Conservation (phyloP, 208 protist species). For the Herpetomonas tarakana region DNA sequence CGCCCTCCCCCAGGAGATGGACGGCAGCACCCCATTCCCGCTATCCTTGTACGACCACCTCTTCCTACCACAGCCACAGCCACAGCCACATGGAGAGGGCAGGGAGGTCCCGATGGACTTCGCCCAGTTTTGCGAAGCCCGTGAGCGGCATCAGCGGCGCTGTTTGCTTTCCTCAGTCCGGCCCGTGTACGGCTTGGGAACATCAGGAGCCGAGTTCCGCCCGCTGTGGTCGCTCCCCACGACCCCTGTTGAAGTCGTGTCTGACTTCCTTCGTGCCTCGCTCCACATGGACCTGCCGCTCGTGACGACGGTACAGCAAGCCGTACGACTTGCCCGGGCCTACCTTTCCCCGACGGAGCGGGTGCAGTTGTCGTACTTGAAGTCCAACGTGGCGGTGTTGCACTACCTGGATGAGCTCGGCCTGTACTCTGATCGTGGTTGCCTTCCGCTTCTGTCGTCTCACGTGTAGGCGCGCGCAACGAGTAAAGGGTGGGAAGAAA, state of each 20-base stretch:
- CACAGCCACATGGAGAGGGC: too few species aligned
- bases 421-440: slow-evolving; percentile 35
- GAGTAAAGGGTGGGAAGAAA: slow-evolving; percentile 5
- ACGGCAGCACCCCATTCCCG: not conserved
- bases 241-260: slow-evolving; percentile 70
- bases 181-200: slow-evolving; percentile 2
- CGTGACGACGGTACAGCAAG: slow-evolving; percentile 63
- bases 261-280: slow-evolving; percentile 71
- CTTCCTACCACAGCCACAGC: too few species aligned
- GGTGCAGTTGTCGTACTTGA: not conserved
- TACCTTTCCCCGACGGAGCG: slow-evolving; percentile 73
- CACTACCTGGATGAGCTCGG: slow-evolving; percentile 61
- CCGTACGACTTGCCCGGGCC: slow-evolving; percentile 66
- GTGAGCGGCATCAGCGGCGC: not conserved
- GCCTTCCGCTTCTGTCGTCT: slow-evolving; percentile 1
- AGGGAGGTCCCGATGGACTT: not conserved
- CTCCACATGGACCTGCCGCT: slow-evolving; percentile 45
- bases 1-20: too few species aligned
- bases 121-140: too few species aligned
- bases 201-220: slow-evolving; percentile 12
- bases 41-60: not conserved
- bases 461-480: not conserved
- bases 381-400: slow-evolving; percentile 36
- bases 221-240: slow-evolving; percentile 7
- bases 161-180: not conserved